phyloP scores from a whole-genome alignment of 108 stramenopile species.

The Conticribra guillardii region DNA sequence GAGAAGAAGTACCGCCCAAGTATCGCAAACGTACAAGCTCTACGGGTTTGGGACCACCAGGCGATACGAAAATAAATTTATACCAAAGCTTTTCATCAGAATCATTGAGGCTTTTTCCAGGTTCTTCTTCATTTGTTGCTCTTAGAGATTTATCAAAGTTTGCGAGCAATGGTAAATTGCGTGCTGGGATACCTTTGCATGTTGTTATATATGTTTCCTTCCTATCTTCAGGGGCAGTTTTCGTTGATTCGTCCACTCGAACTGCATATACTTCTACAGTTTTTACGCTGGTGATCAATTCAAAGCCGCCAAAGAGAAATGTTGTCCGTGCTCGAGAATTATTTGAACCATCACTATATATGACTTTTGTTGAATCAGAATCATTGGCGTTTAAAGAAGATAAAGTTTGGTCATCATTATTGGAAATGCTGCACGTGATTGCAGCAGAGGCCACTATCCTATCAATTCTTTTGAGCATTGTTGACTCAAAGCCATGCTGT shows the following conservation, averaged over 20 bases:
- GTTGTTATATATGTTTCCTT: constrained; percentile 36
- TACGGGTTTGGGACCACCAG: constrained; percentile 43
- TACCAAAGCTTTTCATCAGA: background rate
- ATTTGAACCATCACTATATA: no score
- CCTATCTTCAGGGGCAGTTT: background rate
- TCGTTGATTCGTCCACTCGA: constrained; percentile 2
- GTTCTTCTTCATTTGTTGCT: background rate
- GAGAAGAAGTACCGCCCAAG: background rate
- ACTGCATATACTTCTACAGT: constrained; percentile 31
- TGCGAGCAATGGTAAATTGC: constrained; percentile 24
- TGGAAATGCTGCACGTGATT: constrained; percentile 5
- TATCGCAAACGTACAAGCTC: constrained; percentile 35
- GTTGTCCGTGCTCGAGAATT: background rate
- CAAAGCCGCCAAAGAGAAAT: constrained; percentile 50
- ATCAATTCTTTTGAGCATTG: no score
- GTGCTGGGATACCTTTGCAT: constrained; percentile 43
- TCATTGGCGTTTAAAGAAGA: background rate
- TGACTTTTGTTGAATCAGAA: no score
- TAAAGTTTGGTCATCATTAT: background rate
- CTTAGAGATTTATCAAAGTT: background rate
- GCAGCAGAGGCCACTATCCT: constrained; percentile 13
- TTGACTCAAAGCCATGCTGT: background rate
- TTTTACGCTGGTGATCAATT: constrained; percentile 35
- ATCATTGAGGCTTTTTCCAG: background rate
- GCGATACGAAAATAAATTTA: constrained; percentile 41